A percentile compares a stretch with the other conserved stretches of the same genome.
Evolutionary conservation across 1,284 basidiomycete genomes (phyloP).

Genomic region (Trametes polyzona): DNA sequence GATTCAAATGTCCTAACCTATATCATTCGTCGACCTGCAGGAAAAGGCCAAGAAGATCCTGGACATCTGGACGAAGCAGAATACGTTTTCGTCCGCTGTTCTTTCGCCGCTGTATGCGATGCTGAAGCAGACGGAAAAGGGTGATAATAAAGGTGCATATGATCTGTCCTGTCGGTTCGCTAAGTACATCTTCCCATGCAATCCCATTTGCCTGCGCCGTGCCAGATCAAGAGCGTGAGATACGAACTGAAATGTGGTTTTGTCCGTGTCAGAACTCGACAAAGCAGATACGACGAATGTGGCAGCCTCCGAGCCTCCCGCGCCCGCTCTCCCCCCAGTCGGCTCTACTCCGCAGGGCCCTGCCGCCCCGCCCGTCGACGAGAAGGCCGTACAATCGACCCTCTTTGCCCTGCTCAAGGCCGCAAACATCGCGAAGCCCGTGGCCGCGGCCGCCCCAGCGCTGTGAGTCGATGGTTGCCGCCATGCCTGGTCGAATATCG

Average conservation of each 20-base stretch:
- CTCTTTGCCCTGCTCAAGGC: constrained; percentile 72
- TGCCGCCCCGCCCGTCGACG: constrained; percentile 35
- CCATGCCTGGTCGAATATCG: neutral
- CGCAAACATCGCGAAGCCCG: constrained; percentile 37
- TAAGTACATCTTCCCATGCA: constrained; percentile 76
- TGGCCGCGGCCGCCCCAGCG: neutral
- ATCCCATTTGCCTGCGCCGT: constrained; percentile 52
- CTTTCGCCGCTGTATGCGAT: constrained; percentile 69
- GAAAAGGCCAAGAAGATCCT: constrained; percentile 94
- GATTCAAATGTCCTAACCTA: constrained; percentile 44
- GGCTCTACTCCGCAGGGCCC: constrained; percentile 32
- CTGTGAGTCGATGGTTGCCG: constrained; percentile 26
- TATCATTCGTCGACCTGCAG: constrained; percentile 53
- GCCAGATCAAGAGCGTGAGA: constrained; percentile 51
- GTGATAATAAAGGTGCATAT: constrained; percentile 90
- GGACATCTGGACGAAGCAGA: constrained; percentile 91
- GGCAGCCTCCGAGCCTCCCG: constrained; percentile 10
- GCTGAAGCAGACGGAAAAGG: constrained; percentile 55
- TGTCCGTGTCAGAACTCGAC: constrained; percentile 65
- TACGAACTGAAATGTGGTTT: constrained; percentile 67
- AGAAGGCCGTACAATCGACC: constrained; percentile 55
- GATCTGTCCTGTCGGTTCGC: constrained; percentile 64
- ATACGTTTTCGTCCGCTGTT: constrained; percentile 79
- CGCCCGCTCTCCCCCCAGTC: constrained; percentile 29
- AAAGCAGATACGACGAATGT: constrained; percentile 41